These are phyloP conservation scores for Aspergillus luchuensis DNA, from an alignment of 2,329 filamentous ascomycete genomes.

Conservation along the genomic window DNA sequence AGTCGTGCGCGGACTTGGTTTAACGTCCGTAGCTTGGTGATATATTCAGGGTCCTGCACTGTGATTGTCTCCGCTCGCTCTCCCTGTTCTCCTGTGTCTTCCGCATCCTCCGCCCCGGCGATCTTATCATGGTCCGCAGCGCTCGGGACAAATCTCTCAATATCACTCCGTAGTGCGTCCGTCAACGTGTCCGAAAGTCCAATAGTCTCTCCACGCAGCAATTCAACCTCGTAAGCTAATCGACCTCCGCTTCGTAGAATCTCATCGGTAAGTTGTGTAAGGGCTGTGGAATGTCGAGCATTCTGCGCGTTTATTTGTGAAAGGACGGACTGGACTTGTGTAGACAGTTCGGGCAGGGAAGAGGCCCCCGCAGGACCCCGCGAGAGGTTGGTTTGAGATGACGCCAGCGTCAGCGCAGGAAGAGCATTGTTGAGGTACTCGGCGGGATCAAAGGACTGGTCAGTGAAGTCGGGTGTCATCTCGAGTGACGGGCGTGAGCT, in stretches of 20 bases:
- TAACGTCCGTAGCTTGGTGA: conserved; percentile 78
- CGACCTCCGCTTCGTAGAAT: conserved; percentile 86
- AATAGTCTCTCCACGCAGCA: conserved; percentile 83
- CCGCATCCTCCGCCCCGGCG: conserved; percentile 9
- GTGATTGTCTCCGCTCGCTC: conserved; percentile 7
- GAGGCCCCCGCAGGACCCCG: conserved; percentile 49
- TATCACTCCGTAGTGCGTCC: conserved; percentile 70
- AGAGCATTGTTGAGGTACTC: conserved; percentile 81
- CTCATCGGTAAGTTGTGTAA: conserved; percentile 91
- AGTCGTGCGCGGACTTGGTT: conserved; percentile 80
- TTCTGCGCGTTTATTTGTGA: conserved; percentile 88
- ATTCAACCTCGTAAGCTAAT: conserved; percentile 90
- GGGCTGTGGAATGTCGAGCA: conserved; percentile 73
- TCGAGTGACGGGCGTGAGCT: conserved; percentile 36
- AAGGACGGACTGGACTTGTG: conserved; percentile 79
- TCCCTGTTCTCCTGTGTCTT: conserved; percentile 1
- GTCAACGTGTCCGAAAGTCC: conserved; percentile 77
- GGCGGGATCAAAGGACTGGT: conserved; percentile 76
- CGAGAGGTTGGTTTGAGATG: conserved; percentile 31
- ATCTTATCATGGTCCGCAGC: conserved; percentile 30
- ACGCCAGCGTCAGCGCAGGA: conserved; percentile 63
- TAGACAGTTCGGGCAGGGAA: conserved; percentile 73
- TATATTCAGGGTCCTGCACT: conserved; percentile 61
- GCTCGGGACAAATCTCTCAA: conserved; percentile 69
- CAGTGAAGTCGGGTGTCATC: conserved; percentile 72